Base-by-base conservation (phyloP, 768 basidiomycete genomes). In the Calvatia gigantea region DNA sequence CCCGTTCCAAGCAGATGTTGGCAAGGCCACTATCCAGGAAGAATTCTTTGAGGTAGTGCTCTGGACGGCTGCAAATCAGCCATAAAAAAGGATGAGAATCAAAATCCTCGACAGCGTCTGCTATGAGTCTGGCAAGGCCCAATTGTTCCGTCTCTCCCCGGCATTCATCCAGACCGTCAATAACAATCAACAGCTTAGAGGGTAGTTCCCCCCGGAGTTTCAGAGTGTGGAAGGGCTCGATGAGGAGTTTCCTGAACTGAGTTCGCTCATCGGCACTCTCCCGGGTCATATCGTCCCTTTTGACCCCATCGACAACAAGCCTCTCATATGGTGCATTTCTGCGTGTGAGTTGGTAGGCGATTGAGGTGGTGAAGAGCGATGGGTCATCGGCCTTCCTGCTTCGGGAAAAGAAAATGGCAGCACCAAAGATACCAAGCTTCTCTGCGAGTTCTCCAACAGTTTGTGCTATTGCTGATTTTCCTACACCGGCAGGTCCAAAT, bases 391-490 rank as follows among this genome's bases (percentile, higher is more conserved):
- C 44, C 12, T 51, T 3, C n/a, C 47, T 37, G 8, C 25, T 11
- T n/a, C 53, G 5, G 6, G 53, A 55, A 21, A 54, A 51, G n/a
- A 59, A 59, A 49, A 35, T 51, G 1, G 48, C 28, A 2, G 53
- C 58, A 12, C 58, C 58, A 2, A 59, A 37, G 0, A 17, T 5
- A 4, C 41, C 32, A 4, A 25, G 21, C 23, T 51, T 19, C 0
- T 11, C 6, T 7, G 38, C 33, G 12, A 19, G 41, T 12, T 49
- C 35, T 14, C 41, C 48, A n/a, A 59, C 14, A 6, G 54, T 59
- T 35, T 55, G 48, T 0, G 58, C 38, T 12, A 59, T 37, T 9
- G 58, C 53, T 4, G 48, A 43, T 38, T 55, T 59, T 2, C 58
- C 58, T 0, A 46, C 43, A 1, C 58, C 58, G 1, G 53, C 49